A percentile compares a stretch with the other conserved stretches of the same genome.
Conservation (phyloP, 2,329 filamentous ascomycete genomes). For the Aspergillus felis region DNA sequence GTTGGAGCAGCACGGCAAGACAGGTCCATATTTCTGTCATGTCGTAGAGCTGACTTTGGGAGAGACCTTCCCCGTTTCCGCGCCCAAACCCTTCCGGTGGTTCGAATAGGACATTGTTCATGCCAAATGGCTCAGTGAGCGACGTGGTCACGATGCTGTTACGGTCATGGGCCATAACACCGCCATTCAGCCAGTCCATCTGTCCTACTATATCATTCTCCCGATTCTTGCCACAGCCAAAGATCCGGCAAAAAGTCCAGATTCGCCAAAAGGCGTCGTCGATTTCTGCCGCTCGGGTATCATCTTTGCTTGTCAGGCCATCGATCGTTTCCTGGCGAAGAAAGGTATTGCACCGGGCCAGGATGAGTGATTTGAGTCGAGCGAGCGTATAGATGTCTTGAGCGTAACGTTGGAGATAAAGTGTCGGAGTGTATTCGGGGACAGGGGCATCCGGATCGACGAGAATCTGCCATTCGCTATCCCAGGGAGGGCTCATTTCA, state of each 20-base stretch:
- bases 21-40: slow-evolving; percentile 65
- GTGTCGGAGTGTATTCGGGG: slow-evolving; percentile 51
- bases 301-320: slow-evolving; percentile 49
- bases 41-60: slow-evolving; percentile 56
- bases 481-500: slow-evolving; percentile 53
- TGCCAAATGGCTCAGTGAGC: slow-evolving; percentile 48
- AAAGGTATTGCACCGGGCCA: slow-evolving; percentile 53
- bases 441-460: slow-evolving; percentile 45
- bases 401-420: slow-evolving; percentile 51
- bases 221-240: slow-evolving; percentile 55
- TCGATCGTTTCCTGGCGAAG: slow-evolving; percentile 54
- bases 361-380: slow-evolving; percentile 54
- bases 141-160: slow-evolving; percentile 39
- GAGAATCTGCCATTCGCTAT: slow-evolving; percentile 37
- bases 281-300: slow-evolving; percentile 47
- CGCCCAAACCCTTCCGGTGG: slow-evolving; percentile 55
- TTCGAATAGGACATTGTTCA: slow-evolving; percentile 52
- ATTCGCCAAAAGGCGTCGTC: slow-evolving; percentile 63
- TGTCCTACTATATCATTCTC: slow-evolving; percentile 58
- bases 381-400: slow-evolving; percentile 52
- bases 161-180: slow-evolving; percentile 47
- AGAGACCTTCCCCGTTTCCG: slow-evolving; percentile 54
- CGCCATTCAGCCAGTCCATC: slow-evolving; percentile 61
- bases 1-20: slow-evolving; percentile 52
- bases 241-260: slow-evolving; percentile 63